Percentiles rank a stretch among this genome's conserved stretches.
phyloP scores from a whole-genome alignment of 805 yeast genomes.

The Metschnikowia sp. region DNA sequence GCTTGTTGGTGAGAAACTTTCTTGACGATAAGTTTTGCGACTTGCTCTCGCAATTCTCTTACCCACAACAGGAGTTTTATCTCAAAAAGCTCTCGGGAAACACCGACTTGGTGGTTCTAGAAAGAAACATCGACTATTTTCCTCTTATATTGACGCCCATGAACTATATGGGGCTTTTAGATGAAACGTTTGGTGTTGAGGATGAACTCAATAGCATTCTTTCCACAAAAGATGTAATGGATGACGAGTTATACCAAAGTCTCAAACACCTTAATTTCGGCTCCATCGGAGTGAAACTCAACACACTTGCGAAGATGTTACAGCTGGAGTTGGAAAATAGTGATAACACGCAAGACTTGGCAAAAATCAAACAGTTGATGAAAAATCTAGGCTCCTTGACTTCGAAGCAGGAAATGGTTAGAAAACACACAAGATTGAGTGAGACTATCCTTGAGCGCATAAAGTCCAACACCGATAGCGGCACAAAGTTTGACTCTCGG shows the following conservation, averaged over 20 bases:
- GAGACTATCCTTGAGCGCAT: conserved; percentile 56
- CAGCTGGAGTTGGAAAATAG: conserved; percentile 60
- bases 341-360: conserved; percentile 21
- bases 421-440: conserved; percentile 72
- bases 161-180: conserved; percentile 78
- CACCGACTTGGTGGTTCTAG: conserved; percentile 73
- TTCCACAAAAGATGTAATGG: conserved; percentile 21
- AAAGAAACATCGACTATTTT: conserved; percentile 70
- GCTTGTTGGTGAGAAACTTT: conserved; percentile 42
- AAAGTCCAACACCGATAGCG: conserved; percentile 20
- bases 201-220: conserved; percentile 22
- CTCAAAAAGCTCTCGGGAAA: conserved; percentile 40
- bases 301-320: conserved; percentile 63
- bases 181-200: conserved; percentile 60
- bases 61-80: conserved; percentile 38
- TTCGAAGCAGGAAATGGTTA: conserved; percentile 60
- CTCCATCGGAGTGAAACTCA: conserved; percentile 69
- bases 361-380: conserved; percentile 69
- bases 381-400: conserved; percentile 66
- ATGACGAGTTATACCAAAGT: conserved; percentile 48
- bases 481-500: conserved; percentile 29
- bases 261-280: conserved; percentile 74
- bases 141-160: conserved; percentile 73
- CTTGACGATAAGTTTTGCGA: conserved; percentile 31
- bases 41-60: conserved; percentile 24